These are phyloP conservation scores for Xeromyces bisporus DNA, from an alignment of 495 filamentous ascomycete genomes.

Conservation along the genomic window DNA sequence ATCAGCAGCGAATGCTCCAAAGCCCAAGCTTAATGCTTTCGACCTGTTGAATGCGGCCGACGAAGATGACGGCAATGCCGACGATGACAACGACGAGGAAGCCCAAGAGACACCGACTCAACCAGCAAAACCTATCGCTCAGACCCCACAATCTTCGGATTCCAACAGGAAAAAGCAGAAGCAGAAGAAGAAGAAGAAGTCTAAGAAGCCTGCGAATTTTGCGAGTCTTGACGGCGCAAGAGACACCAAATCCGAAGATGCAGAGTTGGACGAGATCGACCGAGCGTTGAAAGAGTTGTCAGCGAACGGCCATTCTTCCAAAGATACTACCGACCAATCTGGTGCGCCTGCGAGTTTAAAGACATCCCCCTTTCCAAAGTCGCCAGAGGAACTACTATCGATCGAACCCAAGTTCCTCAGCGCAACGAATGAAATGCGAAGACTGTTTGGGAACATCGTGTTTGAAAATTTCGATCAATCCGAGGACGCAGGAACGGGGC, in stretches of 20 bases:
- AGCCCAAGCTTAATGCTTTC: conserved; percentile 33
- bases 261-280: conserved; percentile 66
- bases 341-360: conserved; percentile 14
- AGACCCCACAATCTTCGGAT: conserved; percentile 7
- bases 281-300: conserved; percentile 50
- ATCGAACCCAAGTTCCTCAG: conserved; percentile 71
- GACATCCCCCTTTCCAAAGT: conserved; percentile 29
- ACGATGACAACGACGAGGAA: conserved; percentile 20
- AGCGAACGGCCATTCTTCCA: conserved; percentile 9
- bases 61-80: conserved; percentile 40
- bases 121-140: conserved; percentile 6
- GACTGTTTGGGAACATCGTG: conserved; percentile 70
- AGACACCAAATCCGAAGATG: conserved; percentile 18
- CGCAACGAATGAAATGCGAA: conserved; percentile 82
- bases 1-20: conserved; percentile 13
- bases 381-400: conserved; percentile 40
- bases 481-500: conserved; percentile 33
- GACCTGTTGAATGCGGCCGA: conserved; percentile 36
- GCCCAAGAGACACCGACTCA: conserved; percentile 10
- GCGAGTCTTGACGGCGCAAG: conserved; percentile 3
- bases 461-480: conserved; percentile 45
- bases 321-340: conserved; percentile 8
- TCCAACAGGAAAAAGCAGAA: conserved; percentile 24
- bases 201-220: conserved; percentile 7
- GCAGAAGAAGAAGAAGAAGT: conserved; percentile 33